A percentile compares a stretch with the other conserved stretches of the same genome.
These are phyloP conservation scores for Fusarium annulatum DNA, from an alignment of 2,329 filamentous ascomycete genomes.

Conservation along the genomic window DNA sequence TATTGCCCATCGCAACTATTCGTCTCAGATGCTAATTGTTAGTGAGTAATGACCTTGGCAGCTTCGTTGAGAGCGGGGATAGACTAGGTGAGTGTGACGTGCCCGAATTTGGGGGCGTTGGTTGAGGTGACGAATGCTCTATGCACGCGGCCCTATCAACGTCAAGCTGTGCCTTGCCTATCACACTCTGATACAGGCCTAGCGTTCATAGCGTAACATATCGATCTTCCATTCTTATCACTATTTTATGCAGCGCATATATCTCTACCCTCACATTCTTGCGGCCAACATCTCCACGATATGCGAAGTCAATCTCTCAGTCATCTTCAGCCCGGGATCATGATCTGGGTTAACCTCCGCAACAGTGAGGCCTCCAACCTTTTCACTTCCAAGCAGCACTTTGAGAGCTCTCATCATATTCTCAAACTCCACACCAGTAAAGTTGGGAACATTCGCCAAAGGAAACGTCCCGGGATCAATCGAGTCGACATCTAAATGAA, in stretches of 20 bases:
- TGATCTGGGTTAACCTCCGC: constrained; percentile 40
- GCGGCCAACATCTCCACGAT: constrained; percentile 13
- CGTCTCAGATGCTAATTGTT: no score
- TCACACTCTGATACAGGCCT: neutral
- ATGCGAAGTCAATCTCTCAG: constrained; percentile 10
- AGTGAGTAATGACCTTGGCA: neutral
- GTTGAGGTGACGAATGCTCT: neutral
- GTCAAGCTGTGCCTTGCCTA: neutral
- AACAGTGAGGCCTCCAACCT: constrained; percentile 26
- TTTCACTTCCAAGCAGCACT: constrained; percentile 6
- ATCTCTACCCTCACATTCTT: neutral
- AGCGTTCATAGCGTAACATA: neutral
- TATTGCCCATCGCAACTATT: constrained; percentile 5
- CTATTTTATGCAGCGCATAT: neutral
- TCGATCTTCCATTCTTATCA: neutral
- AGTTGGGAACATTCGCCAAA: constrained; percentile 35
- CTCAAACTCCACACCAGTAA: constrained; percentile 35
- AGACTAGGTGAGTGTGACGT: neutral
- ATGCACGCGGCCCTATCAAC: neutral
- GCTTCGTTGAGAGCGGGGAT: neutral
- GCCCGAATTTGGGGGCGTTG: neutral
- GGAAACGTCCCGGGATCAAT: constrained; percentile 37
- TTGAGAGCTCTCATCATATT: constrained; percentile 34
- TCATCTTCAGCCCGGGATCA: constrained; percentile 29
- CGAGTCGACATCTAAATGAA: constrained; percentile 38